Conservation (phyloP, 345 rosid species). For the Pseudoturritis turrita region DNA sequence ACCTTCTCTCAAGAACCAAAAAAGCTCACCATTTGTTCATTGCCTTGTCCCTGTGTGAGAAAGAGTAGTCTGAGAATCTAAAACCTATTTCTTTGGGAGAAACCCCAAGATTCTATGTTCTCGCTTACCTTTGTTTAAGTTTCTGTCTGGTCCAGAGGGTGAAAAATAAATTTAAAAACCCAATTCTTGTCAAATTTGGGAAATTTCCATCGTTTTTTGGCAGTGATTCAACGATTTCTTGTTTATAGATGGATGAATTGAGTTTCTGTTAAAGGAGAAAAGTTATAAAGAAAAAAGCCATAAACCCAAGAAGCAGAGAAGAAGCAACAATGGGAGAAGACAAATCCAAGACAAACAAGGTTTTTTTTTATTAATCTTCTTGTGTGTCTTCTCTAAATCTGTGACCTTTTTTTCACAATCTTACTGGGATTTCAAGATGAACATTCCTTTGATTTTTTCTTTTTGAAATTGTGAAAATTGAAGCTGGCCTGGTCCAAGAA, state of each 20-base stretch:
- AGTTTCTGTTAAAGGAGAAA: slow-evolving; percentile 20
- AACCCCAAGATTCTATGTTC: not conserved
- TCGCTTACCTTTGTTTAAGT: not conserved
- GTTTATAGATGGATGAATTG: slow-evolving; percentile 12
- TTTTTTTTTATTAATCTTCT: slow-evolving; percentile 12
- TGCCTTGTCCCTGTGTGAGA: slow-evolving; percentile 18
- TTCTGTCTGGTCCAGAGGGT: slow-evolving; percentile 12
- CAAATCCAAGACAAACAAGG: slow-evolving; percentile 83
- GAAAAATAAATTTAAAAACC: not conserved
- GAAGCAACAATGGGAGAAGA: slow-evolving; percentile 73
- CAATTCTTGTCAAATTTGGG: not conserved
- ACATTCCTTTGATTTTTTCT: not conserved
- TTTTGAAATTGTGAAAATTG: slow-evolving; percentile 11
- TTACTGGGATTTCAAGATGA: slow-evolving; percentile 12
- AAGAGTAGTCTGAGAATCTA: not conserved
- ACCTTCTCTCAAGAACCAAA: slow-evolving; percentile 21
- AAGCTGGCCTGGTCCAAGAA: slow-evolving; percentile 98
- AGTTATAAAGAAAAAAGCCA: slow-evolving; percentile 20
- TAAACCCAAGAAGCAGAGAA: slow-evolving; percentile 33
- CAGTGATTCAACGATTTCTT: not conserved
- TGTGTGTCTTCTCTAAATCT: not conserved
- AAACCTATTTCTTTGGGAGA: slow-evolving; percentile 1
- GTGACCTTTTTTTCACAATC: not conserved
- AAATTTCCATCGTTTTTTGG: not conserved
- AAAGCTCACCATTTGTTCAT: slow-evolving; percentile 25